Evolutionary conservation across 2,329 filamentous ascomycete species (phyloP).

Genomic region (Niveomyces coronatus): DNA sequence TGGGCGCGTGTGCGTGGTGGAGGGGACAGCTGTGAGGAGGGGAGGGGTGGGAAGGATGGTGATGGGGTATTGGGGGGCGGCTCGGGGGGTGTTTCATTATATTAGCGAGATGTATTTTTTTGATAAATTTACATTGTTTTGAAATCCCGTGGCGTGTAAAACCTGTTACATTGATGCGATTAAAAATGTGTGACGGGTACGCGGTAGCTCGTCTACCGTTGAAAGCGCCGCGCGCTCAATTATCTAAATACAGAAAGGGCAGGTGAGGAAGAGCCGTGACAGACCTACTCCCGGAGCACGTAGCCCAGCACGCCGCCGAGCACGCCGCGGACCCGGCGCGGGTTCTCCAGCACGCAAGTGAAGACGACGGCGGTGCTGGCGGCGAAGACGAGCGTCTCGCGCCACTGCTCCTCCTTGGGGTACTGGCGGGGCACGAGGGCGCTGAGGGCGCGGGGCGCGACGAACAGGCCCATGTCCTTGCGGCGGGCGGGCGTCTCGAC

Average conservation of each 20-base stretch:
- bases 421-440: constrained; percentile 66
- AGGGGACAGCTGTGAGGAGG: constrained; percentile 15
- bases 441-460: constrained; percentile 66
- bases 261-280: too few species aligned
- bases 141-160: too few species aligned
- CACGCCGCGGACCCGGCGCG: constrained; percentile 54
- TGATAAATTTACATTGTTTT: too few species aligned
- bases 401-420: constrained; percentile 49
- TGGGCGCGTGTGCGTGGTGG: constrained; percentile 47
- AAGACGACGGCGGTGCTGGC: constrained; percentile 60
- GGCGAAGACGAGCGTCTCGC: constrained; percentile 57
- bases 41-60: constrained; percentile 2
- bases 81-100: too few species aligned
- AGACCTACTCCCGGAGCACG: constrained; percentile 32
- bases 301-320: constrained; percentile 49
- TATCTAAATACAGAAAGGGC: not conserved
- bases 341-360: constrained; percentile 53
- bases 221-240: not conserved
- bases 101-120: too few species aligned
- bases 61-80: constrained; percentile 4
- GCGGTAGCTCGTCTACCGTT: too few species aligned
- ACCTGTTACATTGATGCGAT: too few species aligned
- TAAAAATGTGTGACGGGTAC: too few species aligned
- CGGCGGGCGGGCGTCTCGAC: constrained; percentile 55
- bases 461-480: constrained; percentile 71